Evolutionary conservation across 2,329 filamentous ascomycete species (phyloP).

Genomic region (Cytospora leucostoma): DNA sequence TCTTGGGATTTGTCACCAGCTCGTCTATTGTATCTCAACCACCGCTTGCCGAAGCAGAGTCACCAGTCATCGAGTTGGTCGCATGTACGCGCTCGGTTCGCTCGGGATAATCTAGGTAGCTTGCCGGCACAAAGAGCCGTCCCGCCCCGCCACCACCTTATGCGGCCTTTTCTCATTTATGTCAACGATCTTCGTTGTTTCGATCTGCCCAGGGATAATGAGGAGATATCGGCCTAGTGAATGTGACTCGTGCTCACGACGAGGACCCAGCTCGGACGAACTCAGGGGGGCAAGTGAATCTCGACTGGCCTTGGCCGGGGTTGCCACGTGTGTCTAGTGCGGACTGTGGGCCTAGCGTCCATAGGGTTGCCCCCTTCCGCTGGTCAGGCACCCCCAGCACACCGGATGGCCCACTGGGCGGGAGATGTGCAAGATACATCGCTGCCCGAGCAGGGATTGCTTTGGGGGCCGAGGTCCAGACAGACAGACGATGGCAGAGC

Average conservation of each 20-base stretch:
- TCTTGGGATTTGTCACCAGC: not conserved
- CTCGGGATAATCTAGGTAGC: not conserved
- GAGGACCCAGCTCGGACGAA: conserved; percentile 15
- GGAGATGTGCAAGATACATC: not conserved
- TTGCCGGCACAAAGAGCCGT: not conserved
- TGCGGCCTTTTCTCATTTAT: not conserved
- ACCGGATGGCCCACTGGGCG: not conserved
- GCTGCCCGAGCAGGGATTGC: not conserved
- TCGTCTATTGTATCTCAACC: not conserved
- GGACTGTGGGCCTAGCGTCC: conserved; percentile 16
- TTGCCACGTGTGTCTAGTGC: conserved; percentile 23
- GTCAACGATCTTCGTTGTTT: conserved; percentile 11
- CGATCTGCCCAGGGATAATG: conserved; percentile 17
- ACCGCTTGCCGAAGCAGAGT: not conserved
- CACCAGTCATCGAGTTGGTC: not conserved
- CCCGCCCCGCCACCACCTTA: not conserved
- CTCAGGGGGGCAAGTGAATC: conserved; percentile 16
- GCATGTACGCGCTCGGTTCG: not conserved
- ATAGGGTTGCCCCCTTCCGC: conserved; percentile 2
- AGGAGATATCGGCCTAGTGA: conserved; percentile 11
- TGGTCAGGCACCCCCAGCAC: not conserved
- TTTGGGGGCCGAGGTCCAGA: conserved; percentile 9
- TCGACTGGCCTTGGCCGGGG: conserved; percentile 19
- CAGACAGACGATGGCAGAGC: conserved; percentile 5
- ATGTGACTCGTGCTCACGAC: conserved; percentile 14